These are phyloP conservation scores for Ambrosia hybrid DNA, from an alignment of 140 eudicot genomes.

Conservation along the genomic window DNA sequence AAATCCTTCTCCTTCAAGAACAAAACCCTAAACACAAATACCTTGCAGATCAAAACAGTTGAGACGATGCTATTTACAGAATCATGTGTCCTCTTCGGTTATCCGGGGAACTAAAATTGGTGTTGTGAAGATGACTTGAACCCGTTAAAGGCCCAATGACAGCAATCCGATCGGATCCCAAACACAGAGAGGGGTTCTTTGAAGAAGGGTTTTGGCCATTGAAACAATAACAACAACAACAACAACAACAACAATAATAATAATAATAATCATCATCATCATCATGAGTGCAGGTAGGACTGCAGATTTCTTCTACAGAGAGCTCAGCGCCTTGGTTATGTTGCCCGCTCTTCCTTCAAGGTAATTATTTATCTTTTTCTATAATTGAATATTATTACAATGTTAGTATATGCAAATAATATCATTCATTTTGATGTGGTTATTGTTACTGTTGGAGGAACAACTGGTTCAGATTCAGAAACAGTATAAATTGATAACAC, in stretches of 20 bases:
- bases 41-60: slow-evolving; percentile 42
- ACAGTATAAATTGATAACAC: slow-evolving; percentile 70
- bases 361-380: slow-evolving; percentile 35
- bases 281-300: slow-evolving; percentile 61
- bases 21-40: too few relatives aligned
- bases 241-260: too few relatives aligned
- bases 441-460: slow-evolving; percentile 18
- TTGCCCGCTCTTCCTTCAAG: slow-evolving; percentile 97
- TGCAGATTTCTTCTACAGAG: slow-evolving; percentile 91
- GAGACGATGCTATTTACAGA: slow-evolving; percentile 38
- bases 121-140: neutral
- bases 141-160: slow-evolving; percentile 5
- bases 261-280: too few relatives aligned
- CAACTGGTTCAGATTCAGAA: slow-evolving; percentile 92
- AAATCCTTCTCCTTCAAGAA: too few relatives aligned
- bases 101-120: slow-evolving; percentile 14
- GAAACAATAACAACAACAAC: neutral
- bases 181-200: neutral
- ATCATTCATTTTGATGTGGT: slow-evolving; percentile 1
- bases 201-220: slow-evolving; percentile 22
- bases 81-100: slow-evolving; percentile 28
- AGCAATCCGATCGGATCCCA: neutral
- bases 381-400: too few relatives aligned
- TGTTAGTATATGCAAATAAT: too few relatives aligned
- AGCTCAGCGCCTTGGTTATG: slow-evolving; percentile 97